Base-by-base conservation (phyloP, 441 rosid species). In the Erysimum cheiri region DNA sequence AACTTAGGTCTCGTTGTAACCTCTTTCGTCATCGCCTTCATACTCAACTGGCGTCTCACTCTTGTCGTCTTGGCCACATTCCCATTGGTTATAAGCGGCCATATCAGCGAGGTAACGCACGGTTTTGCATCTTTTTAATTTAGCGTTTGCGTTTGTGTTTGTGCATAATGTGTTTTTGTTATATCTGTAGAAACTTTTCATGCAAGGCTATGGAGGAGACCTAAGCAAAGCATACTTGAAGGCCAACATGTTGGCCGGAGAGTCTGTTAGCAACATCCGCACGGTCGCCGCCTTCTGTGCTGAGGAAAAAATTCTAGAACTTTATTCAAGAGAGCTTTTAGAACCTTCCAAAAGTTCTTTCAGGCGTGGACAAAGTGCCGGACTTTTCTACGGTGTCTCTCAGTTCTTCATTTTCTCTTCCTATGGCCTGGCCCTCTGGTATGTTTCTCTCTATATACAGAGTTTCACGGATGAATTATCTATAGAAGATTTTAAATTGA, bases 361-460 rank as follows among this genome's bases (percentile, higher is more conserved):
- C 62, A 78, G 71, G 36, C 92, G 98, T 5, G 98, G 98, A 43
- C 98, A 91, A 80, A 84, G 84, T 64, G 98, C 98, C 1, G 98
- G 98, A 44, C 58, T 88, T 67, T 85, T 89, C 71, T 91, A 93
- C 55, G 98, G 98, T 37, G 53, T 91, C 67, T 91, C 97, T 69
- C 98, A 93, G 82, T 93, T 93, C 86, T 93, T 93, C 79, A 93
- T 93, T 71, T 93, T 91, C 85, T 93, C 98, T 14, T 85, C 96
- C 8, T 93, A 93, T 32, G 98, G 97, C 36, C 98, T 93, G 17
- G 96, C 94, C 31, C 82, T 93, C 57, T 93, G 98, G 98, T 93
- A 84, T 29, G 78, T 40, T 2, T 50, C 2, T 31, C 7, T n/a
- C 48, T 75, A 53, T 32, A 46, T 48, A 24, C 53, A 29, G 2